Evolutionary conservation across 495 filamentous ascomycete species (phyloP), one percentile per base, ranked within the genome.

Genomic region (Penicilliopsis zonata): DNA sequence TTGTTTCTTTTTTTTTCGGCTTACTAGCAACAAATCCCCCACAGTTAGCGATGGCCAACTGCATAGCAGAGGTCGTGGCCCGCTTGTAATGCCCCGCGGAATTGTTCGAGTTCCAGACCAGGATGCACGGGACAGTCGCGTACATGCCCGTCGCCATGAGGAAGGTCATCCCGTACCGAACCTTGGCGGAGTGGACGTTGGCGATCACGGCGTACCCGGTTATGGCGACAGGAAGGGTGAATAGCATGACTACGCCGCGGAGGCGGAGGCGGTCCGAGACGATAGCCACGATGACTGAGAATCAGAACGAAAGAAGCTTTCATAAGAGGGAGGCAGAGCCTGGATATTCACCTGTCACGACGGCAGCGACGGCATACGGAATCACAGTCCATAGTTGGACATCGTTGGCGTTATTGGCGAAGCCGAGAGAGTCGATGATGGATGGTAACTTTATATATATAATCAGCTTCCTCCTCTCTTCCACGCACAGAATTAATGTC

Each of bases 351-450:
- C 61, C 33, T 78, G 87, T 94, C 3, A 88, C 41, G 0, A 85
- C 36, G 3, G 82, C 77, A 12, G 85, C 88, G 0, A 66, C 76
- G 13, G 78, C 85, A 44, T 96, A 94, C 0, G 86, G 86, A 26
- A 88, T 86, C 0, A 94, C 87, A 5, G 74, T 77, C 46, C 94
- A 72, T 3, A 94, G 66, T 44, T 96, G 86, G 1, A 83, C 74
- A 9, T 66, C 72, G 3, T 82, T 81, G 9, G 69, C 52, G 13
- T 60, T 65, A 49, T 77, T 42, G 13, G 61, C 59, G 24, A 66
- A 92, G 13, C 84, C 84, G 19, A 57, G 69, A 22, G 76, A 69
- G 22, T 60, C 44, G 41, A 95, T 81, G 47, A 94, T 94, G 14
- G 76, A 78, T 2, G 88, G 88, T 0, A 95, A 37, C 57, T 61